These are phyloP conservation scores for Scedosporium apiospermum DNA, from an alignment of 2,329 filamentous ascomycete genomes.

Conservation along the genomic window DNA sequence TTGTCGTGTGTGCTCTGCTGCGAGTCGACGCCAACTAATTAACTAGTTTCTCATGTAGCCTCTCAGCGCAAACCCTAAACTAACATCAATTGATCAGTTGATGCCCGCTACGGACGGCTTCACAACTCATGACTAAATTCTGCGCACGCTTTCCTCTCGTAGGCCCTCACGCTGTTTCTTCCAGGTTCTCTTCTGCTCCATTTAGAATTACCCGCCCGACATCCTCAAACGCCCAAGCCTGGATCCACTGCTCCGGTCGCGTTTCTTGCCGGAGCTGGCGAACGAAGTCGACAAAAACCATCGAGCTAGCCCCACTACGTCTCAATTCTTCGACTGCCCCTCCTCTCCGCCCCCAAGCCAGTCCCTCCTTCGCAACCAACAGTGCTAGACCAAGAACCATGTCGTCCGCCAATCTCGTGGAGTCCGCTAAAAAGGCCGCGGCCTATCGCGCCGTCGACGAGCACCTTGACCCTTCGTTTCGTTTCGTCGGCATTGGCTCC, in stretches of 20 bases:
- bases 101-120: background rate
- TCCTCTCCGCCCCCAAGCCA: background rate
- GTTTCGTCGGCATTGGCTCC: slow-evolving; percentile 69
- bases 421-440: slow-evolving; percentile 66
- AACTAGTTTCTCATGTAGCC: no score
- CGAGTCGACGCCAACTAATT: no score
- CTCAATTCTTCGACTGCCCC: background rate
- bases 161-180: background rate
- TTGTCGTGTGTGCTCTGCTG: no score
- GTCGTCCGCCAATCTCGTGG: slow-evolving; percentile 40
- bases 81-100: background rate
- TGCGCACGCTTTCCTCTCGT: background rate
- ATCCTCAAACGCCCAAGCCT: background rate
- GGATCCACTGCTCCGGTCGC: background rate
- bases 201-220: slow-evolving; percentile 21
- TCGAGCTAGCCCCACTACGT: background rate
- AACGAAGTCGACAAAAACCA: background rate
- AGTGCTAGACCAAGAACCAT: slow-evolving; percentile 17
- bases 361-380: background rate
- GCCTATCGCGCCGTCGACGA: slow-evolving; percentile 66
- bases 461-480: slow-evolving; percentile 54
- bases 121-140: background rate
- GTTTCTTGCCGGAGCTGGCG: background rate
- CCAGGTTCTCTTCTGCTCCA: background rate
- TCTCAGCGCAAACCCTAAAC: no score